Conservation (phyloP, 331 rosid species). For the Quercus lobata region DNA sequence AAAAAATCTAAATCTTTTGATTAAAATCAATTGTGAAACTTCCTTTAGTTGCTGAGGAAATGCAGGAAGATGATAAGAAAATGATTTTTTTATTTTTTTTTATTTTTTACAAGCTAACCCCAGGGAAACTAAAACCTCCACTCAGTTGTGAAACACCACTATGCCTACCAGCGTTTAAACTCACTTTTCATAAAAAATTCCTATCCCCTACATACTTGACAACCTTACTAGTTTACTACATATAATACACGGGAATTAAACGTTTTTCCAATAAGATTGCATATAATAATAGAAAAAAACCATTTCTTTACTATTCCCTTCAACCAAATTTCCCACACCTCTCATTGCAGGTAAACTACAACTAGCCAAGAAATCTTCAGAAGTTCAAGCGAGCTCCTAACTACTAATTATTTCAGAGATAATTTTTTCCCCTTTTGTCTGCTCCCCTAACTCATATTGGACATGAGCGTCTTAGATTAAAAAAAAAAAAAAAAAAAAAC, state of each 20-base stretch:
- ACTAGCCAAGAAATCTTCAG: background rate
- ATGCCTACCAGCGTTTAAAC: background rate
- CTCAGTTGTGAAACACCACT: background rate
- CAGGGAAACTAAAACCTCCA: background rate
- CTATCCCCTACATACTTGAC: too few relatives aligned
- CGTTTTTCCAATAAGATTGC: background rate
- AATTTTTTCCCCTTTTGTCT: background rate
- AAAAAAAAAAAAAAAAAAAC: background rate
- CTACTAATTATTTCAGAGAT: background rate
- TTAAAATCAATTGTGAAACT: background rate
- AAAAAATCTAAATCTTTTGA: too few relatives aligned
- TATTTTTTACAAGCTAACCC: background rate
- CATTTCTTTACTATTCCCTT: background rate
- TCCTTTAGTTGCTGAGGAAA: background rate
- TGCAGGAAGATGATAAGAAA: background rate
- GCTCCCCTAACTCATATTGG: background rate
- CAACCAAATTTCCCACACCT: background rate
- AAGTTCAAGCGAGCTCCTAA: background rate
- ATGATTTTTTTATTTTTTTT: background rate
- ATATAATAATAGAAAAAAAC: background rate
- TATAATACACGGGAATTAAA: background rate
- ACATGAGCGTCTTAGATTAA: background rate
- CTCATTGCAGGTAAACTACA: background rate
- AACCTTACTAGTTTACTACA: too few relatives aligned
- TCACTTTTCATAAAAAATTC: background rate